Evolutionary conservation across 192 early-diverging fungal genomes (phyloP).

Genomic region (Backusella parvicylindrica): DNA sequence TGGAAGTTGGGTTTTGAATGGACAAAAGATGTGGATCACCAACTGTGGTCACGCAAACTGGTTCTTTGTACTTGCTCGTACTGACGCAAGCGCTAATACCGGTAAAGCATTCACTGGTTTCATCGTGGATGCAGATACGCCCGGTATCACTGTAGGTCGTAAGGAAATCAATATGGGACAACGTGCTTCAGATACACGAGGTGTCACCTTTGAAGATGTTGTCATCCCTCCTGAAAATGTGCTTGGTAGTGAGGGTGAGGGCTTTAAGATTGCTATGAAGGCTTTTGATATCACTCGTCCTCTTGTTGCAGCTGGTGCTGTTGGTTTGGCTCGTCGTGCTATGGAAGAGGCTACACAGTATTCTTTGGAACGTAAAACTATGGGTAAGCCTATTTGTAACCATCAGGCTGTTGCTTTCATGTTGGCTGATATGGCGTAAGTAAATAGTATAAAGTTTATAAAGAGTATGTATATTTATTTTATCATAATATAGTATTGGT

Average conservation of each 20-base stretch:
- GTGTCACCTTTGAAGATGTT: conserved; percentile 82
- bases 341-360: conserved; percentile 92
- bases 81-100: conserved; percentile 72
- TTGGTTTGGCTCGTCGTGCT: conserved; percentile 88
- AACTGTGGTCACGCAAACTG: conserved; percentile 96
- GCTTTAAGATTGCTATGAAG: conserved; percentile 98
- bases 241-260: conserved; percentile 69
- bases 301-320: conserved; percentile 82
- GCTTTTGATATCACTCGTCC: conserved; percentile 95
- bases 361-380: conserved; percentile 89
- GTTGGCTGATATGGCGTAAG: conserved; percentile 90
- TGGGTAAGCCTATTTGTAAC: conserved; percentile 86
- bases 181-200: conserved; percentile 87
- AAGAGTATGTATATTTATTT: not conserved
- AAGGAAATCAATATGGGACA: conserved; percentile 99
- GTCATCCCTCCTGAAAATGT: conserved; percentile 79
- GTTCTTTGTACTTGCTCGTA: conserved; percentile 93
- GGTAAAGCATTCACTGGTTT: conserved; percentile 94
- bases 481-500: conserved; percentile 55
- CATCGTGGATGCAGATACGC: conserved; percentile 88
- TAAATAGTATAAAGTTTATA: not conserved
- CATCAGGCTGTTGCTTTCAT: conserved; percentile 94
- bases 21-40: conserved; percentile 98
- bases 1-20: conserved; percentile 72
- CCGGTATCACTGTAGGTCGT: conserved; percentile 87